Conservation (phyloP, 176 grass and related monocot species). For the Paspalum vaginatum region DNA sequence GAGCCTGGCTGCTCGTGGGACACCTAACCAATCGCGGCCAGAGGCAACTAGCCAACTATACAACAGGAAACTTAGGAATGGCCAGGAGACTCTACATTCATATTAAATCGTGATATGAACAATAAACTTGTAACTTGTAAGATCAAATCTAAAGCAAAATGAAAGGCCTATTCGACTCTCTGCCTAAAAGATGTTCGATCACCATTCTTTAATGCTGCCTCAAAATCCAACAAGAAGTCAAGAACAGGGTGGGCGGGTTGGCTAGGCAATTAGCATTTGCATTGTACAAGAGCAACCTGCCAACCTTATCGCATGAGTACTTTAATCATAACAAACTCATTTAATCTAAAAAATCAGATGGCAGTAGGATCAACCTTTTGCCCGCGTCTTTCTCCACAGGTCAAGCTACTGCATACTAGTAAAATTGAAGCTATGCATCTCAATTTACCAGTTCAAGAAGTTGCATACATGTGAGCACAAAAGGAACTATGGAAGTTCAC, state of each 20-base stretch:
- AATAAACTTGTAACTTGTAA: not conserved
- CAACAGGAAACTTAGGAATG: not conserved
- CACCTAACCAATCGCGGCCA: no score
- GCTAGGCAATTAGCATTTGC: constrained; percentile 24
- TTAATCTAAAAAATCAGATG: not conserved
- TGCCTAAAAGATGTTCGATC: not conserved
- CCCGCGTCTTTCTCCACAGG: not conserved
- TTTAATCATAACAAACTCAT: constrained; percentile 25
- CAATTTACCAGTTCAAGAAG: not conserved
- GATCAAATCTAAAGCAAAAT: not conserved
- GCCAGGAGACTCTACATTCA: not conserved
- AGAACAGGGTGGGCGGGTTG: constrained; percentile 2
- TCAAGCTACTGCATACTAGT: constrained; percentile 9
- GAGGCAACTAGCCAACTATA: no score
- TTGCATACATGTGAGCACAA: constrained; percentile 11
- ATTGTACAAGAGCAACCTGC: constrained; percentile 21
- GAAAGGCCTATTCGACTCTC: not conserved
- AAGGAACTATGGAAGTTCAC: not conserved
- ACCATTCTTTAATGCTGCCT: not conserved
- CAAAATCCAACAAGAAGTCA: constrained; percentile 13
- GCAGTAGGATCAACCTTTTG: not conserved
- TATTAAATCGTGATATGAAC: not conserved
- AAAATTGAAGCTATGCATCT: constrained; percentile 7
- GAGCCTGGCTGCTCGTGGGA: no score
- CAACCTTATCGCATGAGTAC: not conserved